Evolutionary conservation across 371 early-diverging fungal species (phyloP), one percentile per base, ranked within the genome.

Genomic region (Mucor ambiguus): DNA sequence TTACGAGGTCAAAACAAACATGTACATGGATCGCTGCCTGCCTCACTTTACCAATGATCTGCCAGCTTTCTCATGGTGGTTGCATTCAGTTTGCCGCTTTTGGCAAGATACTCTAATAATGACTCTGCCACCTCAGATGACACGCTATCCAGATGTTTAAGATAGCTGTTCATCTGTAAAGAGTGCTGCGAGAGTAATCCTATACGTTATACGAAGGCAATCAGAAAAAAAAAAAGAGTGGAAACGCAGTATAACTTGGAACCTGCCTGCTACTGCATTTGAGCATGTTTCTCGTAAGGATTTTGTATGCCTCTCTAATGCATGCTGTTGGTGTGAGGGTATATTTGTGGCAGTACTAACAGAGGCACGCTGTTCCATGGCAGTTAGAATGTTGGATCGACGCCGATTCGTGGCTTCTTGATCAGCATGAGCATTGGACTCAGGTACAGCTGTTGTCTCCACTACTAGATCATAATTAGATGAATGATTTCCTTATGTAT

Each of bases 51-150:
- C 81, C 81, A 81, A 35, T 72, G 71, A 32, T 67, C 62, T 1
- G 76, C 74, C 33, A 81, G 22, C 56, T 71, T 62, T 38, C 66
- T 58, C 55, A 81, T 38, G 0, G 70, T 71, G 11, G 70, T 66
- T 0, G 68, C 62, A 46, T 81, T 75, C 26, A 81, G 29, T 29
- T 74, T 75, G 24, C 72, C 58, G 16, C 67, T 66, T 5, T 64
- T 46, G 7, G 70, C 67, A 18, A 81, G 43, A 30, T 77, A 55
- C 1, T 52, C 49, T 0, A 77, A 43, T 18, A 81, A 60, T 11
- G 63, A 57, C 18, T 72, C 72, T 7, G 71, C 69, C 12, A 79
- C 63, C 55, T 72, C 71, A 3, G 79, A 58, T 30, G 82, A 77
- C 2, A 73, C 46, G 59, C 48, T 46, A 2, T 35, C 11, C 20